Conservation (phyloP, 2,329 filamentous ascomycete species). For the Cytospora mali region DNA sequence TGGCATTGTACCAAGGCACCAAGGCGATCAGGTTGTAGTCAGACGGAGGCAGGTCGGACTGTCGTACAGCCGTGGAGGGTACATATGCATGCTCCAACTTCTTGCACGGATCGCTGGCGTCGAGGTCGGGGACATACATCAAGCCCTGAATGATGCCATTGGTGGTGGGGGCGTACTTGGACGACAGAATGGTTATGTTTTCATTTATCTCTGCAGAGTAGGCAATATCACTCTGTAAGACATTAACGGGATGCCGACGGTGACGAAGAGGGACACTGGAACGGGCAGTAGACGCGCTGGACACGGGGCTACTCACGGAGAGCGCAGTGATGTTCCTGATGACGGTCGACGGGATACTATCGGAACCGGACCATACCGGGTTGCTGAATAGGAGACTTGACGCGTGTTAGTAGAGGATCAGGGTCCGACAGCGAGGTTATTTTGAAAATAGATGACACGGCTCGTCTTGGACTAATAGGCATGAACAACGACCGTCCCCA, state of each 20-base stretch:
- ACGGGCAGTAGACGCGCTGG: not conserved
- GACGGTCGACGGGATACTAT: slow-evolving; percentile 55
- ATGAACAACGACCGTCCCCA: not conserved
- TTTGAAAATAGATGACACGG: not conserved
- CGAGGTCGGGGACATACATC: slow-evolving; percentile 80
- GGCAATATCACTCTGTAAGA: slow-evolving; percentile 46
- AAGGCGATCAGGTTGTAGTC: slow-evolving; percentile 78
- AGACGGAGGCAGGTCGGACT: slow-evolving; percentile 66
- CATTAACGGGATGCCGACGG: slow-evolving; percentile 11
- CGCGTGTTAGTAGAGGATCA: slow-evolving; percentile 19
- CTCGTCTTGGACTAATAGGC: not conserved
- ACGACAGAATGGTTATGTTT: slow-evolving; percentile 77
- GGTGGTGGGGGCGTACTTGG: slow-evolving; percentile 60
- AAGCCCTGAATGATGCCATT: slow-evolving; percentile 73
- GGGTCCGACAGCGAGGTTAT: not conserved
- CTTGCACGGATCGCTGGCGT: slow-evolving; percentile 61
- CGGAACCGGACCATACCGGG: slow-evolving; percentile 55
- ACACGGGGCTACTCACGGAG: slow-evolving; percentile 47
- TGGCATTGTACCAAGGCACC: slow-evolving; percentile 79
- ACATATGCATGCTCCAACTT: slow-evolving; percentile 66
- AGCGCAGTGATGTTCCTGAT: slow-evolving; percentile 60
- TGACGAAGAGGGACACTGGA: not conserved
- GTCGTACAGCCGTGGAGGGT: slow-evolving; percentile 73
- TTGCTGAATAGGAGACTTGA: slow-evolving; percentile 62
- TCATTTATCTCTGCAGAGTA: slow-evolving; percentile 53